Conservation (phyloP, 768 basidiomycete genomes). For the Pleurotus sapidus region DNA sequence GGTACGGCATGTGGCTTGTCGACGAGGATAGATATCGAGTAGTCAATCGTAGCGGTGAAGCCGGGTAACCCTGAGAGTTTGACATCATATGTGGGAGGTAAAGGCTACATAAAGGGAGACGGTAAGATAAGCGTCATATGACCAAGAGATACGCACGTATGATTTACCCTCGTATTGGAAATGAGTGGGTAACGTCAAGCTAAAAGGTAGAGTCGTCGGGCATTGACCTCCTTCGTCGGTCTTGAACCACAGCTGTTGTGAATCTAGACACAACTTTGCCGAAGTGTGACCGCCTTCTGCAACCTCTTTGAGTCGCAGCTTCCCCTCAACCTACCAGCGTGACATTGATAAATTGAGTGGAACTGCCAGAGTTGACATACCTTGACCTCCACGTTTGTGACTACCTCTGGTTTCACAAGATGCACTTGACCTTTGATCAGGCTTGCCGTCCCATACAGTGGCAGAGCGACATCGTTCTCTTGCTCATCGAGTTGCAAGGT, state of each 20-base stretch:
- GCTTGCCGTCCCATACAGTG: slow-evolving; percentile 53
- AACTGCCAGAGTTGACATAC: no score
- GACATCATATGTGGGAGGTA: slow-evolving; percentile 70
- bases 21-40: slow-evolving; percentile 52
- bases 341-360: neutral
- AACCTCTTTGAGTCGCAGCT: slow-evolving; percentile 55
- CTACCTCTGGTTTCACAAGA: slow-evolving; percentile 48
- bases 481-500: slow-evolving; percentile 54
- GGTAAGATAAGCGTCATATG: slow-evolving; percentile 2
- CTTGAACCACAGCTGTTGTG: slow-evolving; percentile 56
- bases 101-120: slow-evolving; percentile 40
- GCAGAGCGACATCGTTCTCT: slow-evolving; percentile 45
- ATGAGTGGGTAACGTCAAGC: slow-evolving; percentile 52
- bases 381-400: slow-evolving; percentile 63
- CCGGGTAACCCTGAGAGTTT: slow-evolving; percentile 72
- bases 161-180: slow-evolving; percentile 53
- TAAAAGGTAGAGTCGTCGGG: slow-evolving; percentile 52
- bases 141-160: slow-evolving; percentile 45
- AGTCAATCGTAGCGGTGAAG: slow-evolving; percentile 64
- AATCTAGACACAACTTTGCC: slow-evolving; percentile 49
- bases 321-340: slow-evolving; percentile 54
- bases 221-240: slow-evolving; percentile 40
- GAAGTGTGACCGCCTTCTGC: slow-evolving; percentile 63
- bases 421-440: slow-evolving; percentile 56
- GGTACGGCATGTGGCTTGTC: slow-evolving; percentile 44